A percentile compares a stretch with the other conserved stretches of the same genome.
Evolutionary conservation across 83 land plant genomes (phyloP).

Genomic region (Thuja plicata): DNA sequence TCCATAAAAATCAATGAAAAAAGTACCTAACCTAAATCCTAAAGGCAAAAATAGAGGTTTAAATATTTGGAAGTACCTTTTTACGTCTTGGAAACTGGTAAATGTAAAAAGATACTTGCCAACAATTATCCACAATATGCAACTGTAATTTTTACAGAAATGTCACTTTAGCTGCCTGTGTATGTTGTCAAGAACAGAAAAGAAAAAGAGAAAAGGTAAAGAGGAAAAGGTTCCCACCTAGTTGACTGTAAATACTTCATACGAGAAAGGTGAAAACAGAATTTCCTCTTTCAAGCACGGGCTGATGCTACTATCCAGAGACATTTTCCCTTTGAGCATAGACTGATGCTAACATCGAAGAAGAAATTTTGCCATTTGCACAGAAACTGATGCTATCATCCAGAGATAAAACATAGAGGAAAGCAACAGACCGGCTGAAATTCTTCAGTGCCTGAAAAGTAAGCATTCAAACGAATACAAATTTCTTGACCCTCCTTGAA

Average conservation of each 20-base stretch:
- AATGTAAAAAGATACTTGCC: not conserved
- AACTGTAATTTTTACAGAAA: slow-evolving; percentile 3
- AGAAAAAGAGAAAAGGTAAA: not conserved
- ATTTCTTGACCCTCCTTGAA: slow-evolving; percentile 8
- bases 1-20: not conserved
- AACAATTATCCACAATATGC: slow-evolving; percentile 9
- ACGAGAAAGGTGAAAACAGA: slow-evolving; percentile 3
- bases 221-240: not conserved
- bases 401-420: not conserved
- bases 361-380: not conserved
- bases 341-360: not conserved
- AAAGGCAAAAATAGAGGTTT: not conserved
- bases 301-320: not conserved
- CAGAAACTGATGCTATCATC: not conserved
- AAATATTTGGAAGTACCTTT: not conserved
- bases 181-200: not conserved
- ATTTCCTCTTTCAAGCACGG: not conserved
- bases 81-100: not conserved
- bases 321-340: not conserved
- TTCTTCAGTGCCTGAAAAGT: slow-evolving; percentile 16
- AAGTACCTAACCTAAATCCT: not conserved
- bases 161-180: not conserved
- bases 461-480: slow-evolving; percentile 7
- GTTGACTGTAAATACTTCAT: not conserved
- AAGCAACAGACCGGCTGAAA: not conserved